phyloP scores from a whole-genome alignment of 257 asterid species.

The Coffea canephora region DNA sequence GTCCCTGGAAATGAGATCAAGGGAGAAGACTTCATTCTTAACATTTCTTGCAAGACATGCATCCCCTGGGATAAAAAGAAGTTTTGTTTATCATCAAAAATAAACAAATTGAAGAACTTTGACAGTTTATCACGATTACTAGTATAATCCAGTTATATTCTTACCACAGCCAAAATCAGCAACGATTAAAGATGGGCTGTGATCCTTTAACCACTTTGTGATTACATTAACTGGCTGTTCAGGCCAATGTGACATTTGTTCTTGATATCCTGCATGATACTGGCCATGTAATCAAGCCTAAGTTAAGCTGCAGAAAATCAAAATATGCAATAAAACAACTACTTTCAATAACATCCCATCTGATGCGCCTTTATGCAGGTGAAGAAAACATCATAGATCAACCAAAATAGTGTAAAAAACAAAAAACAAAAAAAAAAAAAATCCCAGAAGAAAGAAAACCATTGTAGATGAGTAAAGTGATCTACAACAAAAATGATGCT shows the following conservation, averaged over 20 bases:
- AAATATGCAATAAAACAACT: not conserved
- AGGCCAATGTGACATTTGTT: conserved; percentile 94
- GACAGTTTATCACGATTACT: not conserved
- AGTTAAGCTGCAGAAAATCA: conserved; percentile 17
- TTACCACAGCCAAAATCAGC: conserved; percentile 98
- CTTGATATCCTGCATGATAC: conserved; percentile 97
- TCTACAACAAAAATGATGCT: not conserved
- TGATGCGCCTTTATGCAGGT: not conserved
- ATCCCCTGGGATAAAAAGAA: conserved; percentile 57
- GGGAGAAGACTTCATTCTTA: conserved; percentile 78
- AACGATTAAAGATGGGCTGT: conserved; percentile 57
- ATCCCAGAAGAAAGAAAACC: not conserved
- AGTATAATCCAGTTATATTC: conserved; percentile 16
- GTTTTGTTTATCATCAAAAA: not conserved
- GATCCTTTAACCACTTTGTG: conserved; percentile 73
- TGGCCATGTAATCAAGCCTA: conserved; percentile 40
- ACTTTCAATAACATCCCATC: not conserved
- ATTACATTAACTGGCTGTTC: conserved; percentile 73
- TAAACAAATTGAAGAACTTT: not conserved
- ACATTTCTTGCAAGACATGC: conserved; percentile 79
- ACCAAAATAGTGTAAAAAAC: not conserved
- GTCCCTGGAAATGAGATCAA: conserved; percentile 80
- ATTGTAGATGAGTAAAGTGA: not conserved
- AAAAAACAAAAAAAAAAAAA: no score
- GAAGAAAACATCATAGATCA: not conserved